Percentiles rank a stretch among this genome's conserved stretches.
phyloP scores from a whole-genome alignment of 2,329 filamentous ascomycete genomes.

The Pseudopithomyces maydicus region DNA sequence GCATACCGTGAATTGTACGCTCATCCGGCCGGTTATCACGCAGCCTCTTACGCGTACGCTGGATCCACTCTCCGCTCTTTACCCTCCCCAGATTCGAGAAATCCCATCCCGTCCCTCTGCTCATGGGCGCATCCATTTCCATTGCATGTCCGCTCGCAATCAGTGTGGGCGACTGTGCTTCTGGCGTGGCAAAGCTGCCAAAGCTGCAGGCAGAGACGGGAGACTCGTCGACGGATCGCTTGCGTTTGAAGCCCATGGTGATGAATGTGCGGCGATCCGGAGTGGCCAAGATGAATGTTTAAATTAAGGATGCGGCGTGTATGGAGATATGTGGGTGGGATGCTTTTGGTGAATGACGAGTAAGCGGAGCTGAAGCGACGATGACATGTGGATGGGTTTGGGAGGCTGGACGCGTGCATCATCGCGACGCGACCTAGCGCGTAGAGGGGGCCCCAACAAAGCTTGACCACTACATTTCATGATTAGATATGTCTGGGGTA shows the following conservation, averaged over 20 bases:
- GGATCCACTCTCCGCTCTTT: slow-evolving; percentile 52
- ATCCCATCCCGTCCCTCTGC: slow-evolving; percentile 27
- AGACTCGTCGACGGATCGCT: slow-evolving; percentile 57
- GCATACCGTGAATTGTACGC: slow-evolving; percentile 59
- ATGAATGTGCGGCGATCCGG: background rate
- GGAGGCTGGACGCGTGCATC: slow-evolving; percentile 5
- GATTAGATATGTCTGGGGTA: no score
- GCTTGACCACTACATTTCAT: background rate
- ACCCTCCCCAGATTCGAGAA: slow-evolving; percentile 31
- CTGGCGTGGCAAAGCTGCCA: slow-evolving; percentile 35
- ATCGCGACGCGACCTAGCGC: slow-evolving; percentile 6
- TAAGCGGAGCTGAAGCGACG: slow-evolving; percentile 2
- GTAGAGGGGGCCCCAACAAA: background rate
- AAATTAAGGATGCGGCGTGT: background rate
- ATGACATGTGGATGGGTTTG: slow-evolving; percentile 1
- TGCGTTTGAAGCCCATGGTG: slow-evolving; percentile 63
- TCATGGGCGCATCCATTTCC: slow-evolving; percentile 27
- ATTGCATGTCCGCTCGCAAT: slow-evolving; percentile 27
- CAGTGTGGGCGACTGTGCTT: slow-evolving; percentile 34
- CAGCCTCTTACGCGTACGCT: slow-evolving; percentile 63
- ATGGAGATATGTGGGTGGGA: background rate
- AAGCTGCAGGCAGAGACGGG: slow-evolving; percentile 50
- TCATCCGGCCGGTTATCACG: slow-evolving; percentile 64
- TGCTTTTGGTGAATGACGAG: background rate
- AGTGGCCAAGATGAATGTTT: background rate